Percentiles rank a stretch among this genome's conserved stretches.
These are phyloP conservation scores for Fomes fomentarius DNA, from an alignment of 1,284 basidiomycete genomes.

Conservation along the genomic window DNA sequence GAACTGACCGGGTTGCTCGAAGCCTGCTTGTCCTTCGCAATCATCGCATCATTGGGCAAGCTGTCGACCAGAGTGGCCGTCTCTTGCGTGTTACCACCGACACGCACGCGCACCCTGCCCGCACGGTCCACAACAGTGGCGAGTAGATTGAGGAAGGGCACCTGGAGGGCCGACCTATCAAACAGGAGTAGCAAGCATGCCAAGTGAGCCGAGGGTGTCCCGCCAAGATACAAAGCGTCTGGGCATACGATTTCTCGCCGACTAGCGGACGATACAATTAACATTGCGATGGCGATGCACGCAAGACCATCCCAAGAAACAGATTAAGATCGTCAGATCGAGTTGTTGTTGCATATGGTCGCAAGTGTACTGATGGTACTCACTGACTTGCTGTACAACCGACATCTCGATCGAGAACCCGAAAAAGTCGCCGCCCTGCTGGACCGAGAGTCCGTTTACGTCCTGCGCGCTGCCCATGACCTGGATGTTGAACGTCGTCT, in stretches of 20 bases:
- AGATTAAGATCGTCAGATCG: conserved; percentile 14
- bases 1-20: conserved; percentile 24
- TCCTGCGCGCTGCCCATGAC: conserved; percentile 23
- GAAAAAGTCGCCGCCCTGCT: conserved; percentile 62
- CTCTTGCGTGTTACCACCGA: conserved; percentile 82
- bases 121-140: conserved; percentile 62
- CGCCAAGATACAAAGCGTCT: conserved; percentile 32
- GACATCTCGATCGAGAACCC: conserved; percentile 79
- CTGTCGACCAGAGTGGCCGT: conserved; percentile 51
- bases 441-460: conserved; percentile 48
- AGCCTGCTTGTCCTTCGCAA: conserved; percentile 23
- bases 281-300: not conserved
- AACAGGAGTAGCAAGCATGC: no score
- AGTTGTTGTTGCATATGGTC: not conserved
- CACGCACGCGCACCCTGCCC: conserved; percentile 62
- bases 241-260: conserved; percentile 22
- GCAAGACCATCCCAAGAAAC: not conserved
- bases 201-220: conserved; percentile 10
- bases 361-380: conserved; percentile 12
- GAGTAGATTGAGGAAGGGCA: conserved; percentile 79
- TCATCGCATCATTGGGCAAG: conserved; percentile 24
- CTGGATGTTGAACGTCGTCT: conserved; percentile 30
- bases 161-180: conserved; percentile 50
- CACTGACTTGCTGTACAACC: conserved; percentile 58
- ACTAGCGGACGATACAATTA: conserved; percentile 4